These are phyloP conservation scores for Luffa aegyptiaca DNA, from an alignment of 306 rosid genomes.

Conservation along the genomic window DNA sequence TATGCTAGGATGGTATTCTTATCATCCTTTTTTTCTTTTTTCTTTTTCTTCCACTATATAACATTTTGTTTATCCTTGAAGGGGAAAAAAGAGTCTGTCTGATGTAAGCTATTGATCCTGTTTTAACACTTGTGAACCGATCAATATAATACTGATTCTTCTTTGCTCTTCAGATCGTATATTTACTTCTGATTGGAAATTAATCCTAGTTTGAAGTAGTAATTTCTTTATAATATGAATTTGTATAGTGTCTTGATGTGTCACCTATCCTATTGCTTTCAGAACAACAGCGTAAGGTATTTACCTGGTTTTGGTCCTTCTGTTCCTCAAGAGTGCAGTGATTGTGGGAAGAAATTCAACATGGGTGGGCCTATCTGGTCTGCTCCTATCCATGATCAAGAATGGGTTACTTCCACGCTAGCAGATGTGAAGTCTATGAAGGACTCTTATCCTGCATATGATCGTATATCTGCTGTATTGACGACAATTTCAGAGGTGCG, in stretches of 20 bases:
- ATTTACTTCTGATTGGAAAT: neutral
- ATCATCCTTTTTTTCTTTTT: neutral
- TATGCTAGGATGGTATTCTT: neutral
- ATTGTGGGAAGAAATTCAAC: conserved; percentile 83
- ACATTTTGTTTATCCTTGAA: neutral
- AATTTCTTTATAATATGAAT: neutral
- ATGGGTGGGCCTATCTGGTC: conserved; percentile 99
- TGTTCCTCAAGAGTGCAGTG: conserved; percentile 82
- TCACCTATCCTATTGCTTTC: conserved; percentile 17
- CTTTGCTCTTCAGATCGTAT: neutral
- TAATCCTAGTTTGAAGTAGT: neutral
- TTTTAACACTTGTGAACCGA: neutral
- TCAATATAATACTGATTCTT: neutral
- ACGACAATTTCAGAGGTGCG: conserved; percentile 86
- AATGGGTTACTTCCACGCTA: conserved; percentile 78
- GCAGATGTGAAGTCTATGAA: conserved; percentile 58
- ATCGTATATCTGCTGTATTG: conserved; percentile 75
- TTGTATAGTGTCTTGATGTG: conserved; percentile 6
- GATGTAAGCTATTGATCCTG: neutral
- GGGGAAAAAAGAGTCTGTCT: neutral
- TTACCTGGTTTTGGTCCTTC: conserved; percentile 85
- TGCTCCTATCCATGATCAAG: conserved; percentile 92
- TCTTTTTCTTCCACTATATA: neutral
- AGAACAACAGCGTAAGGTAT: conserved; percentile 77
- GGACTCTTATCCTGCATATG: conserved; percentile 76